Evolutionary conservation across 768 basidiomycete genomes (phyloP), one percentile per base, ranked within the genome.

Genomic region (Crassisporium funariophilum): DNA sequence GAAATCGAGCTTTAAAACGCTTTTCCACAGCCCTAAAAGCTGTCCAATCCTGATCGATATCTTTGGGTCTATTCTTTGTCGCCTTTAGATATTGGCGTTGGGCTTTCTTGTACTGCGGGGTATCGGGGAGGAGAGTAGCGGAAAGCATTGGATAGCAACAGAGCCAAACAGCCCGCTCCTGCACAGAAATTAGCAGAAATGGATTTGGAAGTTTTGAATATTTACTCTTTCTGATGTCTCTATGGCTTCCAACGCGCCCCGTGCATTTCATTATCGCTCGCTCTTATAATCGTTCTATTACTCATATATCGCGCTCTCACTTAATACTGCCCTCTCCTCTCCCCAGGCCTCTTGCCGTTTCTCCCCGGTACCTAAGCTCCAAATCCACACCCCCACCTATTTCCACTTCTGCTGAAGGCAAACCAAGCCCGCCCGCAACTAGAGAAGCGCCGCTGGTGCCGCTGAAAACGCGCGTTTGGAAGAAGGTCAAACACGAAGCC

Each of bases 401-500:
- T 55, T 59, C 52, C 59, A 58, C 39, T 21, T 45, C 70, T 4
- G 52, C 67, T 13, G 79, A 81, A 49, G 55, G 63, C 22, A 84
- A 80, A 57, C 58, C 78, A 0, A 63, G 68, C n/a, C 75, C 75
- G 6, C 81, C 81, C 8, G 66, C 74, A 0, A 67, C 75, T 23
- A 76, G 75, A 55, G 73, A 77, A 24, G 46, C 58, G 6, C 50
- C 73, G 3, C 64, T 73, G 33, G 61, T 56, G 15, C 75, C 78
- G 10, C 64, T 90, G 3, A 47, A 72, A 31, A 74, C 80, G 8
- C 76, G 94, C 29, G 79, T 80, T 5, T 98, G 95, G 95, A 88
- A 87, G 56, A 89, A 84, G 57, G 84, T 98, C 51, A 99, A 98
- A 72, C 91, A 98, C 59, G 97, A 98, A 67, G 93, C 86, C 0